Percentiles rank a stretch among this genome's conserved stretches.
phyloP scores from a whole-genome alignment of 495 filamentous ascomycete genomes.

The Neurospora sp. region DNA sequence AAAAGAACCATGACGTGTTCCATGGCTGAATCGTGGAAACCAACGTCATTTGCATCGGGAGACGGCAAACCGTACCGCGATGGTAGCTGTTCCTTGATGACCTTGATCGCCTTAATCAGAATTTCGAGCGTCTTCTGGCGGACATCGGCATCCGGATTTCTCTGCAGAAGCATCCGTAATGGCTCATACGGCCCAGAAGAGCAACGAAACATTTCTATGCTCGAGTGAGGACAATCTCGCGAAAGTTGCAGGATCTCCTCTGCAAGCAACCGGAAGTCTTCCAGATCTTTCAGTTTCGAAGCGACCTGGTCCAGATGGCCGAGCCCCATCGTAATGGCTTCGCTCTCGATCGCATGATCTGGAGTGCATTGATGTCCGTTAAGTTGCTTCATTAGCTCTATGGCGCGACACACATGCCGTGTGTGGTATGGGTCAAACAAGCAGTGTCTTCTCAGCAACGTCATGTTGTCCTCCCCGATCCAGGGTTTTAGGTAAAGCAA shows the following conservation, averaged over 20 bases:
- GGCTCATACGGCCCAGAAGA: slow-evolving; percentile 42
- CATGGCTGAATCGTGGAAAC: slow-evolving; percentile 22
- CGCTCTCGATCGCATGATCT: slow-evolving; percentile 45
- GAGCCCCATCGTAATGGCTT: slow-evolving; percentile 55
- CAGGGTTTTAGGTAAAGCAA: slow-evolving; percentile 44
- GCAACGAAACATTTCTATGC: slow-evolving; percentile 53
- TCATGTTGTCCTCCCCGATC: slow-evolving; percentile 62
- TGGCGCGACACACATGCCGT: slow-evolving; percentile 50
- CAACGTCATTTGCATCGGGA: slow-evolving; percentile 12
- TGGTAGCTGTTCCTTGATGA: slow-evolving; percentile 36
- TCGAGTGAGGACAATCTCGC: slow-evolving; percentile 45
- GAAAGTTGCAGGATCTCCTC: slow-evolving; percentile 43
- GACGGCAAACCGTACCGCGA: slow-evolving; percentile 27
- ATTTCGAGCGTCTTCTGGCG: slow-evolving; percentile 48
- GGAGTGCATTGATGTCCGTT: slow-evolving; percentile 35
- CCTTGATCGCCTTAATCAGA: slow-evolving; percentile 43
- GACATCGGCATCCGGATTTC: slow-evolving; percentile 49
- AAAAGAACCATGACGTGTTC: slow-evolving; percentile 33
- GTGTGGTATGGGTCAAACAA: slow-evolving; percentile 68
- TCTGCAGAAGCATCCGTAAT: slow-evolving; percentile 57
- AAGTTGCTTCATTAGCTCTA: slow-evolving; percentile 38
- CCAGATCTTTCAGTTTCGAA: slow-evolving; percentile 59
- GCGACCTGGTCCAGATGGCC: slow-evolving; percentile 71
- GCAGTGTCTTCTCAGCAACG: slow-evolving; percentile 66
- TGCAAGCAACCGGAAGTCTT: slow-evolving; percentile 50